Evolutionary conservation across 805 yeast species (phyloP).

Genomic region (Yamadazyma insecticola): DNA sequence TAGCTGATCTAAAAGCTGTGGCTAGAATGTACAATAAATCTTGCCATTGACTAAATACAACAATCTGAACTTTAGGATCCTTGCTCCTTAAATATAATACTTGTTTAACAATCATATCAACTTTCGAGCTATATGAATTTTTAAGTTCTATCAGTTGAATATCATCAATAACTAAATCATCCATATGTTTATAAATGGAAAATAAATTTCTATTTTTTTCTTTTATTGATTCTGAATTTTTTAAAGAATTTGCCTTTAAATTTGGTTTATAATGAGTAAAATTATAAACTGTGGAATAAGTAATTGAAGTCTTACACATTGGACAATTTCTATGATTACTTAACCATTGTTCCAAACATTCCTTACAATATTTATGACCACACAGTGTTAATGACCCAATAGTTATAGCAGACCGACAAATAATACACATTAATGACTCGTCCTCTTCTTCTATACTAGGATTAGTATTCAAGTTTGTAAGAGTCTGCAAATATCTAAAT

Average conservation of each 20-base stretch:
- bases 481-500: slow-evolving; percentile 25
- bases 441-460: neutral
- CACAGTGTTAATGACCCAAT: slow-evolving; percentile 82
- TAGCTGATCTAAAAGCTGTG: slow-evolving; percentile 57
- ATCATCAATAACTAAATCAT: slow-evolving; percentile 35
- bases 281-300: slow-evolving; percentile 53
- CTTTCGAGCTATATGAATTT: slow-evolving; percentile 71
- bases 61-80: slow-evolving; percentile 68
- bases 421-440: slow-evolving; percentile 53
- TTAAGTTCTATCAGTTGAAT: slow-evolving; percentile 35
- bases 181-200: slow-evolving; percentile 44
- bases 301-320: slow-evolving; percentile 61
- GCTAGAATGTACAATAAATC: slow-evolving; percentile 65
- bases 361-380: slow-evolving; percentile 88
- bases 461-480: slow-evolving; percentile 3
- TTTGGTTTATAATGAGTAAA: slow-evolving; percentile 59
- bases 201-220: slow-evolving; percentile 18
- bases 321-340: slow-evolving; percentile 62
- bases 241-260: slow-evolving; percentile 43
- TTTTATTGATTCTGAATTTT: slow-evolving; percentile 14
- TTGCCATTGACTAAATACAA: slow-evolving; percentile 87
- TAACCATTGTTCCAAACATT: slow-evolving; percentile 76
- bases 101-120: slow-evolving; percentile 76
- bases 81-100: slow-evolving; percentile 55
- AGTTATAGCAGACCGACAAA: slow-evolving; percentile 67